These are phyloP conservation scores for Veloporphyrellus conicus DNA, from an alignment of 1,284 basidiomycete genomes.

Conservation along the genomic window DNA sequence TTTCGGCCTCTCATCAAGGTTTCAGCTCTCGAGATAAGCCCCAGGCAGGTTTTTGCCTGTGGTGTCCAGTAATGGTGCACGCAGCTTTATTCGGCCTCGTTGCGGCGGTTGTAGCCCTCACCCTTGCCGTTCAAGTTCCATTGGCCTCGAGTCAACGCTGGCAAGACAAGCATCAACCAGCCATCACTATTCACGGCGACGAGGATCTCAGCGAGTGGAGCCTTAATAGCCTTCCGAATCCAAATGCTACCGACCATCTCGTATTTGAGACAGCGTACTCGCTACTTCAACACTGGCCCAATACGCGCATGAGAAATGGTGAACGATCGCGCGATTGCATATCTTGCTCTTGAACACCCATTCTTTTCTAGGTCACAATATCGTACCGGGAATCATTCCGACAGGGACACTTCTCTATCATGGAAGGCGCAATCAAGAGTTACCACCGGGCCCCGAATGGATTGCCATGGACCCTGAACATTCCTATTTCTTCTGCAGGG, in stretches of 20 bases:
- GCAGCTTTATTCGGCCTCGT: too few relatives aligned
- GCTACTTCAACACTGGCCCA: slow-evolving; percentile 47
- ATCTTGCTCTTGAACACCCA: not conserved
- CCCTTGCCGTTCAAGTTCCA: slow-evolving; percentile 14
- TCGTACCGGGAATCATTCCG: slow-evolving; percentile 42
- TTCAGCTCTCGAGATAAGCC: too few relatives aligned
- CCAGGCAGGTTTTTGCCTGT: too few relatives aligned
- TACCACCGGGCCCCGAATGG: slow-evolving; percentile 41
- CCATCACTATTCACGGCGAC: too few relatives aligned
- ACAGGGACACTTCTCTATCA: slow-evolving; percentile 43
- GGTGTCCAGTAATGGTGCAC: too few relatives aligned
- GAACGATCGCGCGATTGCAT: not conserved
- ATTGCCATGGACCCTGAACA: slow-evolving; percentile 44
- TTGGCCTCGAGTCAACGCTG: not conserved
- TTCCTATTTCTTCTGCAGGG: slow-evolving; percentile 35
- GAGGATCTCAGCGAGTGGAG: too few relatives aligned
- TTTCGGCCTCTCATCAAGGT: too few relatives aligned
- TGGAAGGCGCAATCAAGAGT: slow-evolving; percentile 22
- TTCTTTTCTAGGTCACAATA: slow-evolving; percentile 35
- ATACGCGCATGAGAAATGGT: slow-evolving; percentile 48
- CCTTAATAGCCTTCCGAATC: too few relatives aligned
- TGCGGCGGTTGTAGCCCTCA: not conserved
- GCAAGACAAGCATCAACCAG: not conserved
- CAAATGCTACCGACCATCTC: slow-evolving; percentile 23
- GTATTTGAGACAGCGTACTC: slow-evolving; percentile 30